Base-by-base conservation (phyloP, 768 basidiomycete species). In the Hypsizygus marmoreus region DNA sequence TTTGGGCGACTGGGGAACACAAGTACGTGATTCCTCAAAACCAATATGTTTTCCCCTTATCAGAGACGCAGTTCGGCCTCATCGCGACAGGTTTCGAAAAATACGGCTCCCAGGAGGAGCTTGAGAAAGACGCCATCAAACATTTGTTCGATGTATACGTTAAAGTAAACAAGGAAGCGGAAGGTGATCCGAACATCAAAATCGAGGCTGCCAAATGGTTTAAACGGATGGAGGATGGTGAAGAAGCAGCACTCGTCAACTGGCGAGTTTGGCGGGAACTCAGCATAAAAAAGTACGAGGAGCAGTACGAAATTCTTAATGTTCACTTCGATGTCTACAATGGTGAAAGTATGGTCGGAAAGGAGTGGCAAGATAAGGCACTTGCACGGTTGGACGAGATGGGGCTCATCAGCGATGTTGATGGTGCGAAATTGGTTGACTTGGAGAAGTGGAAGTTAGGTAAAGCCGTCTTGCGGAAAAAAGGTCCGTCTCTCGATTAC, bases 1-100 rank as follows among this genome's bases (percentile, higher is more conserved):
- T 64, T 79, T 97, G 12, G 95, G 95, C 2, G 95, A 97, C 61
- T 98, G 95, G 95, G 95, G 95, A 17, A 97, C 94, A 31, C 95
- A 97, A 79, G 94, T 92, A 29, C 62, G 75, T 51, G 1, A 59
- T n/a, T n/a, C n/a, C n/a, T n/a, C n/a, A n/a, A n/a, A n/a, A n/a
- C n/a, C n/a, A n/a, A n/a, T n/a, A n/a, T n/a, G n/a, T n/a, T n/a
- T n/a, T n/a, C n/a, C n/a, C n/a, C n/a, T n/a, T n/a, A n/a, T n/a
- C n/a, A n/a, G n/a, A n/a, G n/a, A n/a, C n/a, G 13, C 54, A 90
- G 87, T 86, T 89, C 63, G 93, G 94, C 23, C 66, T 97, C 65
- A 88, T 97, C 43, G 89, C 93, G 0, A 79, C 86, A 38, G 95
- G 95, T 0, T 97, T 89, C 58, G 86, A 95, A 61, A 88, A 88